Evolutionary conservation across 139 green algal species (phyloP).

Genomic region (Picochlorum sp.): DNA sequence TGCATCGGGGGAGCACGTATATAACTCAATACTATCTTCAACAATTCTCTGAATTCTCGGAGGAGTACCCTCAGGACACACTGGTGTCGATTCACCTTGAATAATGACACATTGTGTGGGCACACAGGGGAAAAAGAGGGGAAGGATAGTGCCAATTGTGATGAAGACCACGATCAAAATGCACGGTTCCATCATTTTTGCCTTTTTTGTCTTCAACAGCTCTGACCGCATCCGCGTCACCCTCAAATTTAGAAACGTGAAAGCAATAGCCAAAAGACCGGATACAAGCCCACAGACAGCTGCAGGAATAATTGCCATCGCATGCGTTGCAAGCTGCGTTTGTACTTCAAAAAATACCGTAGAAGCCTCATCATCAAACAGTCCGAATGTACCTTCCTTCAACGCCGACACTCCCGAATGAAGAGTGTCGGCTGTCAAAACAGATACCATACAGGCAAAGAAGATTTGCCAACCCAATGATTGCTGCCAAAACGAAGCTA

Average conservation of each 20-base stretch:
- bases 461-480: slow-evolving; percentile 75
- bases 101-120: slow-evolving; percentile 44
- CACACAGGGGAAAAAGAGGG: slow-evolving; percentile 69
- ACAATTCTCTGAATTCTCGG: slow-evolving; percentile 42
- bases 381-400: slow-evolving; percentile 45
- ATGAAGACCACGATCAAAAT: slow-evolving; percentile 67
- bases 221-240: slow-evolving; percentile 26
- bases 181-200: slow-evolving; percentile 60
- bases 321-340: slow-evolving; percentile 52
- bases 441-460: slow-evolving; percentile 63
- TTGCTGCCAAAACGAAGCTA: slow-evolving; percentile 73
- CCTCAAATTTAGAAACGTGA: slow-evolving; percentile 71
- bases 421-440: slow-evolving; percentile 57
- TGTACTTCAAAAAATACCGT: slow-evolving; percentile 53
- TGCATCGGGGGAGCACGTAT: slow-evolving; percentile 45
- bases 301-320: slow-evolving; percentile 62
- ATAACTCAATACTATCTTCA: slow-evolving; percentile 53
- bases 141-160: slow-evolving; percentile 69
- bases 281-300: slow-evolving; percentile 57
- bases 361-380: slow-evolving; percentile 50
- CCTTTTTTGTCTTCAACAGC: slow-evolving; percentile 24
- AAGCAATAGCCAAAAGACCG: slow-evolving; percentile 57
- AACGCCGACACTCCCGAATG: slow-evolving; percentile 46
- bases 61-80: slow-evolving; percentile 40
- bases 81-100: slow-evolving; percentile 32